Evolutionary conservation across 257 asterid genomes (phyloP).

Genomic region (Solanum bulbocastanum): DNA sequence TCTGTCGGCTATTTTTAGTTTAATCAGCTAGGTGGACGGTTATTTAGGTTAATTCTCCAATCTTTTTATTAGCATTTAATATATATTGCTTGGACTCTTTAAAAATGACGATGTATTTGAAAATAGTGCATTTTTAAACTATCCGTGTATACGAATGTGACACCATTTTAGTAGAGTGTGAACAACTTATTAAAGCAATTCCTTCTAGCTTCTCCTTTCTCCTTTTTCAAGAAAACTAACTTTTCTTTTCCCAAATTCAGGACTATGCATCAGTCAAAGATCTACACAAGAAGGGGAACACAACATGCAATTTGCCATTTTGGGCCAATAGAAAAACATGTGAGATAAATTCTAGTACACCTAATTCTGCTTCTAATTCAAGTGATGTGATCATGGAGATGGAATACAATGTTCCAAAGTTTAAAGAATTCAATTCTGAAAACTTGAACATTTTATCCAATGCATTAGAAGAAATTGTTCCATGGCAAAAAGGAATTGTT

Average conservation of each 20-base stretch:
- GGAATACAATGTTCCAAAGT: neutral
- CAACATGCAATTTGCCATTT: neutral
- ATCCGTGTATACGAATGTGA: accelerated
- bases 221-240: neutral
- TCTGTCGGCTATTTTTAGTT: neutral
- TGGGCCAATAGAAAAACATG: neutral
- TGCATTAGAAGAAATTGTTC: slow-evolving; percentile 55
- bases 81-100: accelerated
- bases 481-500: slow-evolving; percentile 37
- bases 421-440: slow-evolving; percentile 26
- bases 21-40: too few species aligned
- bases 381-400: neutral
- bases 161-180: neutral
- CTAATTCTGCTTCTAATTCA: neutral
- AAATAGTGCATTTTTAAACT: neutral
- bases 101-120: neutral
- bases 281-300: neutral
- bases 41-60: neutral
- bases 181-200: neutral
- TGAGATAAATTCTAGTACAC: neutral
- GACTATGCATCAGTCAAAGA: neutral
- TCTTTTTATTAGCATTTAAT: neutral
- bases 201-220: neutral
- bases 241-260: neutral
- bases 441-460: slow-evolving; percentile 48